Evolutionary conservation across 345 rosid species (phyloP).

Genomic region (Populus simonii): DNA sequence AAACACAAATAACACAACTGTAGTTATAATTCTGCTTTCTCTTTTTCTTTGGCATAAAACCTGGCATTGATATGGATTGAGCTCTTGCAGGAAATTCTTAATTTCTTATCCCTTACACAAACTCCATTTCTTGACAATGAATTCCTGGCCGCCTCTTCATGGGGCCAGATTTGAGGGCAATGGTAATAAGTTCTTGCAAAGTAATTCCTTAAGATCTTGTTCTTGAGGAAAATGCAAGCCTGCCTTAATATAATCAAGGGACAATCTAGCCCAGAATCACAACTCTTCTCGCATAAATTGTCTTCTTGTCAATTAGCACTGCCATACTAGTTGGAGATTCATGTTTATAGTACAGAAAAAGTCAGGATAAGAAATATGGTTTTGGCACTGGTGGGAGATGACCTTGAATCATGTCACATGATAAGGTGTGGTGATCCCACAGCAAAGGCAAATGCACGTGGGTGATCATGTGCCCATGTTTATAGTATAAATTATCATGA

Average conservation of each 20-base stretch:
- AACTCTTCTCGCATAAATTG: neutral
- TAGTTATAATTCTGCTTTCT: neutral
- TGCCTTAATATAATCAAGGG: neutral
- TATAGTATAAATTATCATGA: neutral
- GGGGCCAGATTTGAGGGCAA: neutral
- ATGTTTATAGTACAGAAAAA: neutral
- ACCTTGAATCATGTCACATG: slow-evolving; percentile 48
- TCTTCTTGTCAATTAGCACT: neutral
- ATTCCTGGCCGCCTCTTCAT: neutral
- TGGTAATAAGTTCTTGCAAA: no score
- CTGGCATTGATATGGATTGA: neutral
- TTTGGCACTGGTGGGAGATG: slow-evolving; percentile 21
- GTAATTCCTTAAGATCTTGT: neutral
- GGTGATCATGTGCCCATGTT: slow-evolving; percentile 42
- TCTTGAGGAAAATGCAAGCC: neutral
- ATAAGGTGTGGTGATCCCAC: slow-evolving; percentile 55
- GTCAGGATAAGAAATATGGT: neutral
- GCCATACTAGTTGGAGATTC: neutral
- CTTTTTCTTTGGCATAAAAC: neutral
- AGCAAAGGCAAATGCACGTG: slow-evolving; percentile 54
- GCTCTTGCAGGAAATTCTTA: neutral
- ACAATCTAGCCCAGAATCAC: neutral
- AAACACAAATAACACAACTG: neutral
- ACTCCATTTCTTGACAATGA: neutral
- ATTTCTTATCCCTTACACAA: neutral